phyloP scores from a whole-genome alignment of 345 rosid genomes.

The Microcos paniculata region DNA sequence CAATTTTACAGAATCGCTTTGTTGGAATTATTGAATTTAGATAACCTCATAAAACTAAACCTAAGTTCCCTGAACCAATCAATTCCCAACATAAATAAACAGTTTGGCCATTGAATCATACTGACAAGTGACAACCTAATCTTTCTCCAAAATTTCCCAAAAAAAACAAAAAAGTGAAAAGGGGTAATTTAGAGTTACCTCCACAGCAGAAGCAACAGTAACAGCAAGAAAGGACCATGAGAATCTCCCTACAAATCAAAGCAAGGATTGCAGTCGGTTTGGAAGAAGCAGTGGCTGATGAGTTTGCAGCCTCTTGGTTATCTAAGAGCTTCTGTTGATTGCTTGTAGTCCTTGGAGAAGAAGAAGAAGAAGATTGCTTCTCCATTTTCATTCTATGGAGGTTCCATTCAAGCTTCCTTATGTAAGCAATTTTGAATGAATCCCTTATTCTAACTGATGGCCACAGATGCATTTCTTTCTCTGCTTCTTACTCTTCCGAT shows the following conservation, averaged over 20 bases:
- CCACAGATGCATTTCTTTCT: conserved; percentile 64
- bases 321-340: conserved; percentile 36
- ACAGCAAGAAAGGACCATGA: conserved; percentile 47
- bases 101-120: background rate
- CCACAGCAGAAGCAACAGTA: conserved; percentile 61
- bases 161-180: background rate
- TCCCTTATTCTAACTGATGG: conserved; percentile 58
- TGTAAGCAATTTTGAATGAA: conserved; percentile 50
- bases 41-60: background rate
- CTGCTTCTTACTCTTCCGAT: background rate
- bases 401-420: conserved; percentile 59
- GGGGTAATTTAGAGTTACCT: conserved; percentile 29
- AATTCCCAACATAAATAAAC: background rate
- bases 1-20: background rate
- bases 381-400: conserved; percentile 48
- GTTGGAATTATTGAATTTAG: background rate
- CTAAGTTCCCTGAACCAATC: background rate
- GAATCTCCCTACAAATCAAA: conserved; percentile 30
- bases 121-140: background rate
- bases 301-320: background rate
- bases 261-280: no score
- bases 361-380: conserved; percentile 25
- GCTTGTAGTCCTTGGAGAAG: conserved; percentile 16
- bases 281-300: background rate
- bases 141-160: background rate